Percentiles rank a stretch among this genome's conserved stretches.
phyloP scores from a whole-genome alignment of 495 filamentous ascomycete genomes.

The Lasiosphaeria ovina region DNA sequence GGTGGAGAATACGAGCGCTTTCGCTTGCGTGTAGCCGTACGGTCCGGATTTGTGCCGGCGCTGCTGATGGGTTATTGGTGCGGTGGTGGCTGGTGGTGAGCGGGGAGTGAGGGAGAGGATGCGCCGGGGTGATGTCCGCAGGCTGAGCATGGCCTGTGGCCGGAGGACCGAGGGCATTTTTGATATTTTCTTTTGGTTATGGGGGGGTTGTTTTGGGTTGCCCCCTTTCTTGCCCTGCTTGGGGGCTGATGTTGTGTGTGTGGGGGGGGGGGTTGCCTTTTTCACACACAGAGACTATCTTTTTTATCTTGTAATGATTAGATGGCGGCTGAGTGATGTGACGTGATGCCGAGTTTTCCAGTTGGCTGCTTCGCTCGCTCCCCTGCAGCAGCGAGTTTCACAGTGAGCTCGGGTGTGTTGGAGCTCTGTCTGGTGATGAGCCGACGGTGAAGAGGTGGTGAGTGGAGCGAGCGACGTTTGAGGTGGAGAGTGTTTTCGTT shows the following conservation, averaged over 20 bases:
- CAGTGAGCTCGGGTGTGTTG: too few species aligned
- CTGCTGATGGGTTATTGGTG: background rate
- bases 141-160: background rate
- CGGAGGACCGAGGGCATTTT: slow-evolving; percentile 11
- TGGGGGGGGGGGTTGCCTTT: too few species aligned
- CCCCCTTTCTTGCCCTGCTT: too few species aligned
- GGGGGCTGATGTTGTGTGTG: too few species aligned
- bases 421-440: too few species aligned
- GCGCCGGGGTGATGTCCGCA: background rate
- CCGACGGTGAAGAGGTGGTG: too few species aligned
- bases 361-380: too few species aligned
- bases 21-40: slow-evolving; percentile 96
- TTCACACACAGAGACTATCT: background rate
- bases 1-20: slow-evolving; percentile 79
- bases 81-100: background rate
- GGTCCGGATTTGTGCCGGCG: slow-evolving; percentile 48
- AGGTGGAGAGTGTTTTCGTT: too few species aligned
- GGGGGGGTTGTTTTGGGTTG: background rate
- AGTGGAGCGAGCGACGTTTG: too few species aligned
- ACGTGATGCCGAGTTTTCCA: too few species aligned
- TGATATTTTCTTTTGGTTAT: background rate
- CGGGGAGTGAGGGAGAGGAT: background rate
- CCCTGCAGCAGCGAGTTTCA: too few species aligned
- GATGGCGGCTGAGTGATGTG: background rate
- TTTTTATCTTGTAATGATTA: background rate